Evolutionary conservation across 2,329 filamentous ascomycete genomes (phyloP).

Genomic region (Daldinia sp.): DNA sequence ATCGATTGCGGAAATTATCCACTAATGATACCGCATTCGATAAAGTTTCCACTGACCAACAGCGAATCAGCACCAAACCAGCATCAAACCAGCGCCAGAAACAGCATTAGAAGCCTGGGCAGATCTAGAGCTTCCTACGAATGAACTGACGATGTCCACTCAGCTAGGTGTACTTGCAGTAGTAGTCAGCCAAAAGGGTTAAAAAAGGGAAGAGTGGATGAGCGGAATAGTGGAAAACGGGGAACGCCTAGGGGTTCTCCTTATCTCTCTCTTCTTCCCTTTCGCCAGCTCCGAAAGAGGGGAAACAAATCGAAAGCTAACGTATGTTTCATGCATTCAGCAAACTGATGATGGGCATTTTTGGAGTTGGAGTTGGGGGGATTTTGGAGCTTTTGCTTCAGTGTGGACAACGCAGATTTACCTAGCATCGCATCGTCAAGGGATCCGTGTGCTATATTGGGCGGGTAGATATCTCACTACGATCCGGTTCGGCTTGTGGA

Average conservation of each 20-base stretch:
- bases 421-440: background rate
- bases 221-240: constrained; percentile 9
- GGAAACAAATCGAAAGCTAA: constrained; percentile 12
- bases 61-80: background rate
- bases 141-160: constrained; percentile 2
- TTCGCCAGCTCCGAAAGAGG: constrained; percentile 10
- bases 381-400: background rate
- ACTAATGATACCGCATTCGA: constrained; percentile 23
- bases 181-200: constrained; percentile 1
- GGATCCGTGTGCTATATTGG: constrained; percentile 5
- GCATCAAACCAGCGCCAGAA: too few relatives aligned
- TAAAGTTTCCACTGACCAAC: constrained; percentile 28
- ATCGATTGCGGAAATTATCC: constrained; percentile 42
- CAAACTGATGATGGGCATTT: constrained; percentile 7
- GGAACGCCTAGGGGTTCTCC: background rate
- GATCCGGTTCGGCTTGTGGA: background rate
- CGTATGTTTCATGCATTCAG: constrained; percentile 20
- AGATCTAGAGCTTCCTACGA: constrained; percentile 35
- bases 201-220: background rate
- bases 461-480: background rate
- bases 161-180: constrained; percentile 10
- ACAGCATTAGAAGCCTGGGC: constrained; percentile 26
- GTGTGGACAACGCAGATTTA: constrained; percentile 11
- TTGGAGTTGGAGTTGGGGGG: constrained; percentile 13
- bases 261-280: background rate